Evolutionary conservation across 2,329 filamentous ascomycete genomes (phyloP).

Genomic region (Cadophora sp.): DNA sequence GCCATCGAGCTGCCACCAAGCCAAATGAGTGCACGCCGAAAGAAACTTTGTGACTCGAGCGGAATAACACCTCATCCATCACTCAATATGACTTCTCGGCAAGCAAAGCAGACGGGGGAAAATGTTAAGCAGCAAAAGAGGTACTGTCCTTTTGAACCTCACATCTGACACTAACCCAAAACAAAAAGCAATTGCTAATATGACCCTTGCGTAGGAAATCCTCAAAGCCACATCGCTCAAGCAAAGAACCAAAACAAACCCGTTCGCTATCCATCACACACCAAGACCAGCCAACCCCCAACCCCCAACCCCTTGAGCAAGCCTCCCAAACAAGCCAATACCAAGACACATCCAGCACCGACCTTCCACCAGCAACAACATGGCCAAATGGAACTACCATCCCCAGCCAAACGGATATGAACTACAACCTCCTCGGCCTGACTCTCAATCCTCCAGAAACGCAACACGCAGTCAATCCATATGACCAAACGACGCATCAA

Average conservation of each 20-base stretch:
- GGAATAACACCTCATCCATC: neutral
- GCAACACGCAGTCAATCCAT: neutral
- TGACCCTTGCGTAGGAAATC: too few relatives aligned
- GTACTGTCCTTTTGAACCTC: neutral
- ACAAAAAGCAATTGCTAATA: too few relatives aligned
- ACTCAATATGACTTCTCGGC: conserved; percentile 3
- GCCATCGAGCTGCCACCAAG: neutral
- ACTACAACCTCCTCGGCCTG: conserved; percentile 22
- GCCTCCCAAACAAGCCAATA: conserved; percentile 18
- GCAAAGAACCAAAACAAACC: too few relatives aligned
- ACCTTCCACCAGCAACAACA: conserved; percentile 17
- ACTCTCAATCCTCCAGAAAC: neutral
- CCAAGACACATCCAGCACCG: conserved; percentile 6
- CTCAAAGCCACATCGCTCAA: too few relatives aligned
- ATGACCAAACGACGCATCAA: neutral
- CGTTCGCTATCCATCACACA: neutral
- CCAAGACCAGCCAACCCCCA: neutral
- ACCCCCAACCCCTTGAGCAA: neutral
- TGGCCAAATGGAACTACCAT: conserved; percentile 18
- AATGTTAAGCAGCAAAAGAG: neutral
- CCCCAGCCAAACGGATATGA: conserved; percentile 6
- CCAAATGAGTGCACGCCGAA: conserved; percentile 13
- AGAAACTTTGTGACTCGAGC: neutral
- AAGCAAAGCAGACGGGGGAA: neutral
- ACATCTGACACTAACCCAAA: too few relatives aligned